Evolutionary conservation across 495 filamentous ascomycete genomes (phyloP).

Genomic region (Astrothelium subdiscretum): DNA sequence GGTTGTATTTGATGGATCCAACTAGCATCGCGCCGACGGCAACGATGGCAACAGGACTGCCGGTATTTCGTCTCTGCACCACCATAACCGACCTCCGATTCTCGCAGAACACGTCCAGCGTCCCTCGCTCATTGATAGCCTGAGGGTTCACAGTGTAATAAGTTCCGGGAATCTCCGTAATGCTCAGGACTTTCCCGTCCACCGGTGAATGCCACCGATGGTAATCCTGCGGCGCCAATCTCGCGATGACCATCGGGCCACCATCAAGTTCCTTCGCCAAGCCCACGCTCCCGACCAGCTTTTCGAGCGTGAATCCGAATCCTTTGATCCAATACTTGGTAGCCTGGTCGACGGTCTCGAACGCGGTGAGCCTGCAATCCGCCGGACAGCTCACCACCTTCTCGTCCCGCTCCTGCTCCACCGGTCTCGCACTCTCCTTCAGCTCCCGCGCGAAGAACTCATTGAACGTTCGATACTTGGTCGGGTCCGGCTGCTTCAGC

Average conservation of each 20-base stretch:
- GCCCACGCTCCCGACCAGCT: conserved; percentile 9
- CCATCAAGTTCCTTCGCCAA: conserved; percentile 16
- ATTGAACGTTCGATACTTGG: conserved; percentile 23
- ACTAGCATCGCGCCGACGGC: conserved; percentile 36
- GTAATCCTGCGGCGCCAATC: conserved; percentile 21
- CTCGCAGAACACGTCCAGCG: conserved; percentile 35
- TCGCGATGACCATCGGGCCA: conserved; percentile 16
- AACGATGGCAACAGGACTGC: conserved; percentile 27
- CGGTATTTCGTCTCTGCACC: conserved; percentile 23
- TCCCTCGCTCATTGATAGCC: conserved; percentile 33
- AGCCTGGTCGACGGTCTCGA: conserved; percentile 17
- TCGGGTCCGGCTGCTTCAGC: conserved; percentile 27
- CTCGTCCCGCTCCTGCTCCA: conserved; percentile 8
- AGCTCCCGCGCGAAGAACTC: conserved; percentile 18
- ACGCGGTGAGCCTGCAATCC: conserved; percentile 20
- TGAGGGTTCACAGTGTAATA: conserved; percentile 36
- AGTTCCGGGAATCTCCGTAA: conserved; percentile 17
- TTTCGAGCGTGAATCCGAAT: conserved; percentile 16
- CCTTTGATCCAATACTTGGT: conserved; percentile 25
- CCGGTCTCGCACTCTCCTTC: conserved; percentile 15
- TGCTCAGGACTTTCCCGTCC: conserved; percentile 9
- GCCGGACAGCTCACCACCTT: conserved; percentile 12
- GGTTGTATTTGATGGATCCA: conserved; percentile 31
- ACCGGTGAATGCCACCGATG: conserved; percentile 20
- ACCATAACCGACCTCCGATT: conserved; percentile 33